Conservation (phyloP, 306 rosid species). For the Fragaria iinumae region DNA sequence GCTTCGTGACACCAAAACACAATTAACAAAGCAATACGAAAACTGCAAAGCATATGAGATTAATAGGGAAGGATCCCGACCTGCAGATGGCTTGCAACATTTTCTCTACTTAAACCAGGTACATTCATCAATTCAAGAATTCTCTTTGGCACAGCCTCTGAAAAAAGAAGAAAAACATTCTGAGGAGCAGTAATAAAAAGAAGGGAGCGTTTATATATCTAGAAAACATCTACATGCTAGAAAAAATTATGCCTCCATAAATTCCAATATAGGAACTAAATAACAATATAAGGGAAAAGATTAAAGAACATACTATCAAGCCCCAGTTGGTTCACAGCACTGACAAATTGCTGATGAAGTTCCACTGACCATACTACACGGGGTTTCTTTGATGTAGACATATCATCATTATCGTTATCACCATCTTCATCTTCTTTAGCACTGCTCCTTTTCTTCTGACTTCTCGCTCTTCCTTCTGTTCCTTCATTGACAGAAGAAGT, state of each 20-base stretch:
- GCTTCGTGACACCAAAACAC: background rate
- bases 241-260: background rate
- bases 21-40: background rate
- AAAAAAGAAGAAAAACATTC: constrained; percentile 25
- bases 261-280: background rate
- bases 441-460: constrained; percentile 53
- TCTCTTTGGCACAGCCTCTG: constrained; percentile 76
- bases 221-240: too few species aligned
- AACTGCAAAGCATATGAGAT: background rate
- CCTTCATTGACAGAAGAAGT: constrained; percentile 50
- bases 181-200: constrained; percentile 19
- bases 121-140: constrained; percentile 63
- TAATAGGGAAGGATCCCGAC: constrained; percentile 21
- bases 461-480: constrained; percentile 45
- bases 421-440: constrained; percentile 54
- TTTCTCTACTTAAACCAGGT: constrained; percentile 60
- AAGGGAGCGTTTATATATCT: too few species aligned
- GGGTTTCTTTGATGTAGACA: constrained; percentile 46
- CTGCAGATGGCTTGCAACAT: constrained; percentile 81
- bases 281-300: background rate
- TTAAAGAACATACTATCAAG: constrained; percentile 56
- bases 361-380: constrained; percentile 64
- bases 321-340: constrained; percentile 60
- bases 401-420: constrained; percentile 48
- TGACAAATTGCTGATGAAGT: constrained; percentile 51